phyloP scores from a whole-genome alignment of 495 filamentous ascomycete species.

The Penicillium herquei region DNA sequence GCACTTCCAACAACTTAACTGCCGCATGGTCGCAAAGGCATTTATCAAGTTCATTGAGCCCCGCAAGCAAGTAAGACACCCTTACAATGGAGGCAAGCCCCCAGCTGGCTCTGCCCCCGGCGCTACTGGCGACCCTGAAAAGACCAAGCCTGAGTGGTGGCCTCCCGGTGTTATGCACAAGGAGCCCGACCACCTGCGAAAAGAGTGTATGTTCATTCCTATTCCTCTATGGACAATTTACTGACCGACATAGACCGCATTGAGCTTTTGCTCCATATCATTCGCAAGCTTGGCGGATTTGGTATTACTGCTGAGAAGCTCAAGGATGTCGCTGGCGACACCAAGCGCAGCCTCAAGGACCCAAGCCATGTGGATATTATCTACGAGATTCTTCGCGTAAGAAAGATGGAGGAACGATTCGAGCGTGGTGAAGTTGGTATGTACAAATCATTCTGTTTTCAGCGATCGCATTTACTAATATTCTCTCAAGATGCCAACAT shows the following conservation, averaged over 20 bases:
- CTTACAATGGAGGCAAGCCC: constrained; percentile 62
- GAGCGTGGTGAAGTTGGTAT: constrained; percentile 53
- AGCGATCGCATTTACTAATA: constrained; percentile 4
- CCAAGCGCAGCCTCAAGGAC: constrained; percentile 37
- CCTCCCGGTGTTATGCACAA: constrained; percentile 63
- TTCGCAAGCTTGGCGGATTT: constrained; percentile 37
- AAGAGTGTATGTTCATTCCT: constrained; percentile 56
- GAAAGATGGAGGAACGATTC: constrained; percentile 53
- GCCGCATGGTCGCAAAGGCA: constrained; percentile 67
- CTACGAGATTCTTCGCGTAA: constrained; percentile 52
- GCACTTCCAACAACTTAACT: constrained; percentile 69
- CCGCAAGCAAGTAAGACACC: constrained; percentile 67
- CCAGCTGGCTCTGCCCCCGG: constrained; percentile 35
- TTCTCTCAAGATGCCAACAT: constrained; percentile 29
- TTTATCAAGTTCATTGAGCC: constrained; percentile 82
- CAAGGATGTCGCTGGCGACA: constrained; percentile 42
- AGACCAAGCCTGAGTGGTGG: constrained; percentile 79
- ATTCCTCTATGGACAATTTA: no score
- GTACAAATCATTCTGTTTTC: constrained; percentile 1
- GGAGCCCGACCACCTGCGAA: constrained; percentile 83
- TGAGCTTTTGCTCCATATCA: constrained; percentile 44
- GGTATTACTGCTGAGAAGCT: constrained; percentile 42
- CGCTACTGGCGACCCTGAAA: constrained; percentile 47
- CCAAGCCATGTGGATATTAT: constrained; percentile 41
- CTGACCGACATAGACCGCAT: constrained; percentile 31